Evolutionary conservation across 305 asterid species (phyloP).

Genomic region (Ajuga reptans): DNA sequence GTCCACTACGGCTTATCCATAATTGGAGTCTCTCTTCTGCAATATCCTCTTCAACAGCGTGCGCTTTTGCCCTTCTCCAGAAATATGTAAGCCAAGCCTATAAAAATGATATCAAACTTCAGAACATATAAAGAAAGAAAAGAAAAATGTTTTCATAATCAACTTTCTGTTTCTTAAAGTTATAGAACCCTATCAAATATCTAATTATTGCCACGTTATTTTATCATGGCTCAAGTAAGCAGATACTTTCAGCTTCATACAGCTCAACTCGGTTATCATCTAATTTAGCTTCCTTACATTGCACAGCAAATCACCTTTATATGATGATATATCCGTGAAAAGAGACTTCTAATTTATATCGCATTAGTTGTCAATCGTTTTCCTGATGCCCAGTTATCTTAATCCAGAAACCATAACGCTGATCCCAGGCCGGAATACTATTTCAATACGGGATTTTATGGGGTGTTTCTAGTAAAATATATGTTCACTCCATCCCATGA

Average conservation of each 20-base stretch:
- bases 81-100: constrained; percentile 99
- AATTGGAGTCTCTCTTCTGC: constrained; percentile 82
- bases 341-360: neutral
- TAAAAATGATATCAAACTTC: constrained; percentile 21
- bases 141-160: neutral
- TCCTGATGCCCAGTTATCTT: neutral
- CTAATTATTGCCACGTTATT: neutral
- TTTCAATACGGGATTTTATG: too few relatives aligned
- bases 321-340: neutral
- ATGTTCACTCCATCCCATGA: neutral
- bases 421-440: neutral
- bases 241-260: neutral
- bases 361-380: neutral
- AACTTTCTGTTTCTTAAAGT: neutral
- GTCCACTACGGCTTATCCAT: constrained; percentile 83
- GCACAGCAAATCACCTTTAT: neutral
- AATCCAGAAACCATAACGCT: neutral
- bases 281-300: neutral
- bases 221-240: neutral
- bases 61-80: constrained; percentile 97
- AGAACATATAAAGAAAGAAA: neutral
- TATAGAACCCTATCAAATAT: neutral
- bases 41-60: constrained; percentile 88
- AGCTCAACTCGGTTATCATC: neutral
- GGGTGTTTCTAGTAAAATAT: neutral